These are phyloP conservation scores for Blattamonas nauphoetae DNA, from an alignment of 78 protist genomes.

Conservation along the genomic window DNA sequence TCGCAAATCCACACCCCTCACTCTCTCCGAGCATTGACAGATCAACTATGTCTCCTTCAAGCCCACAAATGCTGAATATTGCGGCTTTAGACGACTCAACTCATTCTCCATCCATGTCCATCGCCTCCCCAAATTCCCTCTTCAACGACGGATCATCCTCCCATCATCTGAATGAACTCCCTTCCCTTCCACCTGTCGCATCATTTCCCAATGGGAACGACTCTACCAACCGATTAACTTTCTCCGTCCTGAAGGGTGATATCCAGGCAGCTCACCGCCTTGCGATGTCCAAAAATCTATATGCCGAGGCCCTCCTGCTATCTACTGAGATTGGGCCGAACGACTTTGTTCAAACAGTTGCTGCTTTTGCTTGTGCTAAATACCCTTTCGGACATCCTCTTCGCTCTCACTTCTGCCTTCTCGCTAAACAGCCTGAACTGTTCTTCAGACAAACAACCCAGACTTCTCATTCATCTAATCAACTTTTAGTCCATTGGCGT, in stretches of 20 bases:
- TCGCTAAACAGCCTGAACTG: not conserved
- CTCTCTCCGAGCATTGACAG: too few species aligned
- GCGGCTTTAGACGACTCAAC: not conserved
- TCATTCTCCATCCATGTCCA: not conserved
- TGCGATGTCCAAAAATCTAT: not conserved
- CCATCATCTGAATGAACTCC: not conserved
- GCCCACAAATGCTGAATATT: not conserved
- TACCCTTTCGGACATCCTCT: not conserved
- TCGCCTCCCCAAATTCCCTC: not conserved
- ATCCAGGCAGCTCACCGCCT: not conserved
- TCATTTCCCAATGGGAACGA: not conserved
- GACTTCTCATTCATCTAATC: not conserved
- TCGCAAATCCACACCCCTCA: not conserved
- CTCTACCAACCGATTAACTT: not conserved
- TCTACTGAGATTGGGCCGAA: not conserved
- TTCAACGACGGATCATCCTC: not conserved
- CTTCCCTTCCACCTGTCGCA: not conserved
- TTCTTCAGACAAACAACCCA: not conserved
- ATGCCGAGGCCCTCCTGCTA: not conserved
- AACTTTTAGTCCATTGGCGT: not conserved
- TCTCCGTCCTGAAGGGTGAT: not conserved
- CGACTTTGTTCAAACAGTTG: not conserved
- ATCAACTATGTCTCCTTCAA: too few species aligned
- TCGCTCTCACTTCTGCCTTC: not conserved
- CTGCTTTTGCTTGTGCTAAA: not conserved